Percentiles rank a stretch among this genome's conserved stretches.
phyloP scores from a whole-genome alignment of 2,329 filamentous ascomycete species.

The Lachnellula arida region DNA sequence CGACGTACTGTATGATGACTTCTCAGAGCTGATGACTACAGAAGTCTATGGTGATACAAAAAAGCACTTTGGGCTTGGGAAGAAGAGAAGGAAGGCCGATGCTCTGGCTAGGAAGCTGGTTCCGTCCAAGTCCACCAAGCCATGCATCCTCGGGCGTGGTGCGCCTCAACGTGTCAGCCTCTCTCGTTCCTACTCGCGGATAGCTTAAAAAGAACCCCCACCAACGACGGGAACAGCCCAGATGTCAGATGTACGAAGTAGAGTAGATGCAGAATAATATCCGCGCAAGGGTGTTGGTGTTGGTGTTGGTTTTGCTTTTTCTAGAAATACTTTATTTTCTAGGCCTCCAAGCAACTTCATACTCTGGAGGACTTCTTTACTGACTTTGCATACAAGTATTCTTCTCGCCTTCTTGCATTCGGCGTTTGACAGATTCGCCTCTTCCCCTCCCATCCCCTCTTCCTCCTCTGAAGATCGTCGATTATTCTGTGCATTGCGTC shows the following conservation, averaged over 20 bases:
- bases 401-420: background rate
- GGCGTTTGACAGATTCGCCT: background rate
- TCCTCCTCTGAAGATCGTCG: background rate
- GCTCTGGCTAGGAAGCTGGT: background rate
- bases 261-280: too few relatives aligned
- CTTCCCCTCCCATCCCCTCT: background rate
- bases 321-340: background rate
- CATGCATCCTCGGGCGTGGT: background rate
- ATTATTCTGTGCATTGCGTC: background rate
- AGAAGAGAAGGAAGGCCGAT: too few relatives aligned
- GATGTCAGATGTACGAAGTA: too few relatives aligned
- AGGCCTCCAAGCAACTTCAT: too few relatives aligned
- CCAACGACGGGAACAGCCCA: too few relatives aligned
- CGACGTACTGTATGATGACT: too few relatives aligned
- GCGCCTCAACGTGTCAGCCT: slow-evolving; percentile 23
- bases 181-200: slow-evolving; percentile 20
- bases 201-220: background rate
- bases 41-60: too few relatives aligned
- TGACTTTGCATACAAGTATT: background rate
- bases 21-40: too few relatives aligned
- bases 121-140: background rate
- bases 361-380: background rate
- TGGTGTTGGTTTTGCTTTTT: too few relatives aligned
- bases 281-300: too few relatives aligned
- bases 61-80: too few relatives aligned